Evolutionary conservation across 2,329 filamentous ascomycete genomes (phyloP).

Genomic region (Fusarium sp.): DNA sequence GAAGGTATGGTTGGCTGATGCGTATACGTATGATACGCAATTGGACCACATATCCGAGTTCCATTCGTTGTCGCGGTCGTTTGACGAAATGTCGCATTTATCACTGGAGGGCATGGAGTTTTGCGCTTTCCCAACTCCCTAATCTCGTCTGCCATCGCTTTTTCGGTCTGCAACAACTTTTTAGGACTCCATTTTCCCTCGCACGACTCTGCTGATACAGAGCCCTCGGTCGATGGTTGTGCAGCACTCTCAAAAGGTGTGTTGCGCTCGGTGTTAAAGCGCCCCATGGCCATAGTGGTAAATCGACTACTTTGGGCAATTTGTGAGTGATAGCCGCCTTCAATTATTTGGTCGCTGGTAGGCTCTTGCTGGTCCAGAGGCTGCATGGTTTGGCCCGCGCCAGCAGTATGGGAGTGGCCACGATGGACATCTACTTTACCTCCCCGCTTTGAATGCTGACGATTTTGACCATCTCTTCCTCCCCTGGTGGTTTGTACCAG

Average conservation of each 20-base stretch:
- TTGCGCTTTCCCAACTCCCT: background rate
- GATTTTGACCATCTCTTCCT: background rate
- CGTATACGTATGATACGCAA: background rate
- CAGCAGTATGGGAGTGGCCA: background rate
- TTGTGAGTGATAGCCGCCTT: conserved; percentile 24
- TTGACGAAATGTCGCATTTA: conserved; percentile 10
- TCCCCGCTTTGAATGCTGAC: background rate
- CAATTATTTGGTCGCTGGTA: conserved; percentile 63
- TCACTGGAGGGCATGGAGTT: background rate
- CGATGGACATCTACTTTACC: background rate
- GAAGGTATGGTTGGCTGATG: background rate
- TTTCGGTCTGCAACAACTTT: conserved; percentile 33
- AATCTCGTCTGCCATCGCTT: background rate
- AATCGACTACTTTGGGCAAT: background rate
- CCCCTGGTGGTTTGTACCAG: background rate
- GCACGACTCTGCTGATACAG: conserved; percentile 11
- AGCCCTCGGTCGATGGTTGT: background rate
- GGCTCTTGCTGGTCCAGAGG: conserved; percentile 56
- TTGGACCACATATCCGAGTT: background rate
- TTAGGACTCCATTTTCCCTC: conserved; percentile 36
- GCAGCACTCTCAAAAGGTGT: background rate
- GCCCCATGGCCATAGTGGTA: background rate
- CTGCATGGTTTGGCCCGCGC: background rate
- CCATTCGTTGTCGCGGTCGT: conserved; percentile 3
- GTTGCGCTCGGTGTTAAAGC: background rate